A percentile compares a stretch with the other conserved stretches of the same genome.
phyloP scores from a whole-genome alignment of 2,329 filamentous ascomycete species.

The Penicillium aurantiogriseum region DNA sequence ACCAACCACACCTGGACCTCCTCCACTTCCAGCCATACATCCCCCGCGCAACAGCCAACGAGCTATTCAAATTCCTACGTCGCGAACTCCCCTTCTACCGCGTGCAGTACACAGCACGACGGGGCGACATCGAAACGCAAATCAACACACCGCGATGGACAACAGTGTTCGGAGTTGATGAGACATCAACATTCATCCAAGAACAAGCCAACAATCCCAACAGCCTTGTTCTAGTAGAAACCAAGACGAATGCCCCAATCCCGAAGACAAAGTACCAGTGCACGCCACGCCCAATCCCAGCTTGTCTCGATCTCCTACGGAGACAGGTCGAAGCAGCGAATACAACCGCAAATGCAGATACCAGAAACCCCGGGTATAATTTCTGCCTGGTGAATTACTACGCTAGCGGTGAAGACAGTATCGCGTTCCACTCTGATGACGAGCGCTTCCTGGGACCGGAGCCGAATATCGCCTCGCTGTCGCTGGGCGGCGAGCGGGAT shows the following conservation, averaged over 20 bases:
- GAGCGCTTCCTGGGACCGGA: slow-evolving; percentile 70
- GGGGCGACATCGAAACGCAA: slow-evolving; percentile 60
- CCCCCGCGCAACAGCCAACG: slow-evolving; percentile 53
- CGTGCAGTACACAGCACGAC: slow-evolving; percentile 70
- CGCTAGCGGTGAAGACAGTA: slow-evolving; percentile 71
- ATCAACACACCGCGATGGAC: slow-evolving; percentile 64
- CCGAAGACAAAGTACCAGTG: slow-evolving; percentile 56
- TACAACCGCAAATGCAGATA: background rate
- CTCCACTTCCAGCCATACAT: slow-evolving; percentile 75
- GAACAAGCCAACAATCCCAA: slow-evolving; percentile 6
- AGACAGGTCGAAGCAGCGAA: slow-evolving; percentile 62
- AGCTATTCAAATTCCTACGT: slow-evolving; percentile 69
- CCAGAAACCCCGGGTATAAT: slow-evolving; percentile 64
- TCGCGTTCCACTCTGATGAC: slow-evolving; percentile 77
- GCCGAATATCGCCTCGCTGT: slow-evolving; percentile 73
- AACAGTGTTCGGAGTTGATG: slow-evolving; percentile 61
- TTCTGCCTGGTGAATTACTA: slow-evolving; percentile 84
- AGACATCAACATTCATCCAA: slow-evolving; percentile 59
- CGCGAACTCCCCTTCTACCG: slow-evolving; percentile 72
- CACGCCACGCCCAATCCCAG: slow-evolving; percentile 66
- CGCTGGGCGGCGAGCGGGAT: slow-evolving; percentile 68
- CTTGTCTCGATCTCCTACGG: slow-evolving; percentile 65
- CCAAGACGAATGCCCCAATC: slow-evolving; percentile 43
- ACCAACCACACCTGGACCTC: slow-evolving; percentile 69
- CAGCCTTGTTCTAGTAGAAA: slow-evolving; percentile 33